A percentile compares a stretch with the other conserved stretches of the same genome.
phyloP scores from a whole-genome alignment of 2,329 filamentous ascomycete species.

The Fusarium burgessii region DNA sequence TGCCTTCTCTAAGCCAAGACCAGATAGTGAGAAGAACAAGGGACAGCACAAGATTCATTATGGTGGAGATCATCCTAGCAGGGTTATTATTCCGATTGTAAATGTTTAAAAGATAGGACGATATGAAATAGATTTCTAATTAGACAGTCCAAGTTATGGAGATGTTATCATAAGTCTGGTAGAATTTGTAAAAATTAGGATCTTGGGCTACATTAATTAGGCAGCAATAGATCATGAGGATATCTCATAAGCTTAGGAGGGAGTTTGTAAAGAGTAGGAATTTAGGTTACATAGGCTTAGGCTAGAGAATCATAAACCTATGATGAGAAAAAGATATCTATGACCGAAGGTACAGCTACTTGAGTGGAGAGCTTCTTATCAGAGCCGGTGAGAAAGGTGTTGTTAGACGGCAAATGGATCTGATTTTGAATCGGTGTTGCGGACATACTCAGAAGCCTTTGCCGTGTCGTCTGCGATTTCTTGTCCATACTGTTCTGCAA shows the following conservation, averaged over 20 bases:
- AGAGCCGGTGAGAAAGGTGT: no score
- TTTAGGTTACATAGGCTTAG: no score
- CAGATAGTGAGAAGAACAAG: slow-evolving; percentile 19
- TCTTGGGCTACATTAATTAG: neutral
- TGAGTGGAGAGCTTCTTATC: neutral
- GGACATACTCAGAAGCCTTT: slow-evolving; percentile 67
- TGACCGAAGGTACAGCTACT: neutral
- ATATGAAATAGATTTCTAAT: neutral
- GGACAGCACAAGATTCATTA: slow-evolving; percentile 31
- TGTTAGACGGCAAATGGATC: slow-evolving; percentile 65
- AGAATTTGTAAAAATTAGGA: neutral
- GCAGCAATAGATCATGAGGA: no score
- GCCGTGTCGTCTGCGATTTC: slow-evolving; percentile 62
- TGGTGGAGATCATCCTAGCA: slow-evolving; percentile 33
- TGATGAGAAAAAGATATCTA: neutral
- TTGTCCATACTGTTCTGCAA: slow-evolving; percentile 59
- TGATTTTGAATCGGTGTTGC: slow-evolving; percentile 60
- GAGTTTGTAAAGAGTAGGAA: no score
- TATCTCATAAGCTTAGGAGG: no score
- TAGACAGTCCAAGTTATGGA: neutral
- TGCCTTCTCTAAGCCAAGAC: slow-evolving; percentile 20
- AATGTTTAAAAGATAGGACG: neutral
- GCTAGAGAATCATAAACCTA: neutral
- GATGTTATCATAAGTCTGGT: neutral
- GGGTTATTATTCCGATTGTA: slow-evolving; percentile 36